Percentiles rank a stretch among this genome's conserved stretches.
phyloP scores from a whole-genome alignment of 352 stramenopile genomes.

The Phytophthora kernoviae region DNA sequence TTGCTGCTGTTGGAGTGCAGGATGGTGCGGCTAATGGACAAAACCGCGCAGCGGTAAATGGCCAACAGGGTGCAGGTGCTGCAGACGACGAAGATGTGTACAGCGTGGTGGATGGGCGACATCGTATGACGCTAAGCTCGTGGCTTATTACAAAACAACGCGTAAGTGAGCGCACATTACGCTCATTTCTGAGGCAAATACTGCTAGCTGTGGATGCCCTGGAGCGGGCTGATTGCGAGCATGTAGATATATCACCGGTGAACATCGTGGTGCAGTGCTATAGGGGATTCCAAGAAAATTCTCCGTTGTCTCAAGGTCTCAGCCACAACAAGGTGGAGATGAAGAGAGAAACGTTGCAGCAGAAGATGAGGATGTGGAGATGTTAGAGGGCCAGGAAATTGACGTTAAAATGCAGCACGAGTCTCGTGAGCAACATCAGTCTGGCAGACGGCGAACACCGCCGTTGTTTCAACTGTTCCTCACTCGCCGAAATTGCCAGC shows the following conservation, averaged over 20 bases:
- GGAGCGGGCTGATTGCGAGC: slow-evolving; percentile 45
- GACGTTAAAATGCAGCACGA: slow-evolving; percentile 4
- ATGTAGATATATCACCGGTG: slow-evolving; percentile 54
- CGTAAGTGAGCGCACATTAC: slow-evolving; percentile 44
- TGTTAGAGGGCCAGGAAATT: slow-evolving; percentile 6
- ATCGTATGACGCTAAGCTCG: slow-evolving; percentile 36
- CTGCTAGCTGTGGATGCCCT: slow-evolving; percentile 61
- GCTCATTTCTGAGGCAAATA: slow-evolving; percentile 66
- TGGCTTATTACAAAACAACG: slow-evolving; percentile 44
- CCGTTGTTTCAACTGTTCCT: slow-evolving; percentile 52
- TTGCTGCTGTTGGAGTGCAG: neutral
- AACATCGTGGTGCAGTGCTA: slow-evolving; percentile 58
- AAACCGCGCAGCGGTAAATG: slow-evolving; percentile 8
- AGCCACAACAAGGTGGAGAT: slow-evolving; percentile 12
- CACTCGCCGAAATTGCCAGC: slow-evolving; percentile 32
- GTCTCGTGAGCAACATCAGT: neutral
- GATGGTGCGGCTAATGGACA: slow-evolving; percentile 7
- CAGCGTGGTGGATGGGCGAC: slow-evolving; percentile 41
- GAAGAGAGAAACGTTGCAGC: slow-evolving; percentile 10
- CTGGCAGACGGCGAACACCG: slow-evolving; percentile 6
- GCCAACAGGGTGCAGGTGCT: slow-evolving; percentile 19
- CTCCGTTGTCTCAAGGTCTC: neutral
- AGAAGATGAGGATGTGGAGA: slow-evolving; percentile 19
- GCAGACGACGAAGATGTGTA: slow-evolving; percentile 47
- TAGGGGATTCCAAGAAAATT: neutral